Evolutionary conservation across 2,329 filamentous ascomycete species (phyloP).

Genomic region (Cladosporium sp.): DNA sequence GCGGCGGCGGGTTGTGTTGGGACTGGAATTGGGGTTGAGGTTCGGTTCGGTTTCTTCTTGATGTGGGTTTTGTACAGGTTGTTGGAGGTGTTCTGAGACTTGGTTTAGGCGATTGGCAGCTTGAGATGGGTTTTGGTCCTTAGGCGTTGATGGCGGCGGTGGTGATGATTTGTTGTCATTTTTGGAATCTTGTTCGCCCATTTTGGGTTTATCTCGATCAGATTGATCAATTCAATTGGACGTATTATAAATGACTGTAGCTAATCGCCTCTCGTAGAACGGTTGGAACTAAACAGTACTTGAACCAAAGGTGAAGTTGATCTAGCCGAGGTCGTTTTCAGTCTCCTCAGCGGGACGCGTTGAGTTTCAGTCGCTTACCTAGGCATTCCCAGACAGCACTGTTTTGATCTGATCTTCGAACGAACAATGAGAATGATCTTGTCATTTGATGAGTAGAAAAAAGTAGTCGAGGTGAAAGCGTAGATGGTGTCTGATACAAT

Average conservation of each 20-base stretch:
- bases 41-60: too few relatives aligned
- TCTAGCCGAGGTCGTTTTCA: constrained; percentile 11
- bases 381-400: too few relatives aligned
- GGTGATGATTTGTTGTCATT: too few relatives aligned
- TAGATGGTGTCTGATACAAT: constrained; percentile 8
- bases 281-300: too few relatives aligned
- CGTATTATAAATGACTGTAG: too few relatives aligned
- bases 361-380: not conserved
- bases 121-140: not conserved
- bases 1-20: constrained; percentile 28
- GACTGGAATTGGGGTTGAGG: too few relatives aligned
- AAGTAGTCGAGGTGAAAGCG: not conserved
- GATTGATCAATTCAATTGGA: not conserved
- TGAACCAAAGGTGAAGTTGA: too few relatives aligned
- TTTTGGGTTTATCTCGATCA: not conserved
- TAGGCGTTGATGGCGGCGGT: not conserved
- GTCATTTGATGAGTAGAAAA: too few relatives aligned
- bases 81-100: constrained; percentile 26
- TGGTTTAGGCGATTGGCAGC: constrained; percentile 26
- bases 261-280: too few relatives aligned
- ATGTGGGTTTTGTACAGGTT: too few relatives aligned
- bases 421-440: too few relatives aligned
- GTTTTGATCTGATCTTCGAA: too few relatives aligned
- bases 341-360: constrained; percentile 3
- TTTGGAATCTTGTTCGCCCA: not conserved